These are phyloP conservation scores for Paramecium sonneborni DNA, from an alignment of 73 alveolate genomes.

Conservation along the genomic window DNA sequence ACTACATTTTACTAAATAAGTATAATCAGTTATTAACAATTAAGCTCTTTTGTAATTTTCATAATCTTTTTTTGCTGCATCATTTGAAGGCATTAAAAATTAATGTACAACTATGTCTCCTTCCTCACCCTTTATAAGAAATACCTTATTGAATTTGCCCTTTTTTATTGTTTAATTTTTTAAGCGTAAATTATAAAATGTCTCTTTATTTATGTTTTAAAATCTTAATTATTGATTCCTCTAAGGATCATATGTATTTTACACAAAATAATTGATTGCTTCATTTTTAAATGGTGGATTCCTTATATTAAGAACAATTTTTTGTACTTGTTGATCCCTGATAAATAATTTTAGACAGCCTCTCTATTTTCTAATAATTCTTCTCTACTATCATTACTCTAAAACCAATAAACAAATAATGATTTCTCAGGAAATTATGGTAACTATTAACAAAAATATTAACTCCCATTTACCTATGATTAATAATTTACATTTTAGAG, in stretches of 20 bases:
- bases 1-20: not conserved
- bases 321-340: not conserved
- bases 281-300: slow-evolving; percentile 13
- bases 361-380: not conserved
- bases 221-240: not conserved
- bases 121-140: not conserved
- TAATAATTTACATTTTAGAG: not conserved
- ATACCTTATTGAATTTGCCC: not conserved
- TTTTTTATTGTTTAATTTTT: not conserved
- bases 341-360: not conserved
- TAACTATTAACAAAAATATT: not conserved
- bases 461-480: not conserved
- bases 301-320: not conserved
- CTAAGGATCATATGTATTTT: not conserved
- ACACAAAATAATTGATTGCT: not conserved
- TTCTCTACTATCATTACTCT: not conserved
- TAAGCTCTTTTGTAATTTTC: slow-evolving; percentile 1
- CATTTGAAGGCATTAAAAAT: not conserved
- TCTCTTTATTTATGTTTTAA: not conserved
- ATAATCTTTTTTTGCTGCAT: not conserved
- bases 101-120: not conserved
- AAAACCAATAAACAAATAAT: not conserved
- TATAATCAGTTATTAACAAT: not conserved
- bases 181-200: not conserved
- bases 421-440: slow-evolving; percentile 46